Evolutionary conservation across 2,329 filamentous ascomycete genomes (phyloP), one percentile per base, ranked within the genome.

Genomic region (Bimuria novae-zelandiae): DNA sequence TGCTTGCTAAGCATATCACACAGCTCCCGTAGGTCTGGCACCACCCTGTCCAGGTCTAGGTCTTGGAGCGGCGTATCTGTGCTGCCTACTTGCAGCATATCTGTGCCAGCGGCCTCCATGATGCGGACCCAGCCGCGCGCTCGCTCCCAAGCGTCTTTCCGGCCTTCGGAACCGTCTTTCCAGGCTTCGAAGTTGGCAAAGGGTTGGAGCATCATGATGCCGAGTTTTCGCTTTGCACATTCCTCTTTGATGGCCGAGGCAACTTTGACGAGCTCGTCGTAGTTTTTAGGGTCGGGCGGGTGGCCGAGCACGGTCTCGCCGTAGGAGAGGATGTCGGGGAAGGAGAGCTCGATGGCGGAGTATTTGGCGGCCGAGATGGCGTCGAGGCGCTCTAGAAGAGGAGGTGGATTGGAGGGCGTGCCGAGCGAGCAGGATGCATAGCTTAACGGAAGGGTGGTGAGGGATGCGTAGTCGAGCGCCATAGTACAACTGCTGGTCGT

Each of bases 151-250:
- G 85, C 87, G 46, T 88, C 82, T 4, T 82, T 72, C 3, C 87
- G 76, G 67, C 88, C 82, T 0, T 75, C 62, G 1, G 82, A 84
- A 0, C 77, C 84, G 35, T 77, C 76, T 0, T 80, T 75, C 88
- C 89, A 92, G 1, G 89, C 89, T 62, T 92, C 89, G 52, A 90
- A 91, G 62, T 91, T 89, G 14, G 84, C 76, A 62, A 92, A 92
- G 0, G 89, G 88, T 63, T 92, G 89, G 5, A 92, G 73, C 77
- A 91, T 87, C 69, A 92, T 79, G 51, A 92, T 81, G 30, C 79
- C 76, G 1, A 92, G 72, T 0, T 75, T 72, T 29, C 84, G 76
- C 10, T 80, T 75, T 22, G 81, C 74, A 43, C 82, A 85, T 41
- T 88, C 70, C 0, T 74, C 72, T 46, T 78, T 80, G 44, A 90